Evolutionary conservation across 805 yeast species (phyloP).

Genomic region (Sugiyamaella boreocaroliniensis): DNA sequence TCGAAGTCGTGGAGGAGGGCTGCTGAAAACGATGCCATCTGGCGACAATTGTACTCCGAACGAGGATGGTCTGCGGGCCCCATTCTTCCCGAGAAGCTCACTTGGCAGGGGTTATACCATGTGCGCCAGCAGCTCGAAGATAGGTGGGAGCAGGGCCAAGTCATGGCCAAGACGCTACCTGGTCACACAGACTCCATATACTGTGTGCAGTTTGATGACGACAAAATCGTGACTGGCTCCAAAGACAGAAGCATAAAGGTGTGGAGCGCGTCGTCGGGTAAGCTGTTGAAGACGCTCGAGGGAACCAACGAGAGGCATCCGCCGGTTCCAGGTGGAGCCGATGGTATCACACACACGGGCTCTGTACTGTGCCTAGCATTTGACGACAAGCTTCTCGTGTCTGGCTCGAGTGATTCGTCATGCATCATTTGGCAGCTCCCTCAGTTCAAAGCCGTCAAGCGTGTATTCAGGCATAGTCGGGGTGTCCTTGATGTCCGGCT

Average conservation of each 20-base stretch:
- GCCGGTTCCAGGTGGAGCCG: background rate
- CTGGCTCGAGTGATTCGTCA: constrained; percentile 32
- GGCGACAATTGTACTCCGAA: constrained; percentile 19
- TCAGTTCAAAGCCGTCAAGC: constrained; percentile 20
- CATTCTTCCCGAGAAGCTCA: constrained; percentile 12
- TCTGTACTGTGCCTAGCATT: constrained; percentile 29
- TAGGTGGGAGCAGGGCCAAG: constrained; percentile 25
- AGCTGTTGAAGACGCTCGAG: constrained; percentile 17
- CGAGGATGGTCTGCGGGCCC: constrained; percentile 15
- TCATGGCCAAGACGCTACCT: constrained; percentile 16
- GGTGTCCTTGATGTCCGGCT: constrained; percentile 28
- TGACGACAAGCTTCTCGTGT: constrained; percentile 25
- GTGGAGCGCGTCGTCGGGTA: constrained; percentile 28
- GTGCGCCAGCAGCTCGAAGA: constrained; percentile 22
- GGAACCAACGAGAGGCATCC: background rate
- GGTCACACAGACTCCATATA: constrained; percentile 86
- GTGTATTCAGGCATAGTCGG: constrained; percentile 22
- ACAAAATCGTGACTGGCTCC: constrained; percentile 75
- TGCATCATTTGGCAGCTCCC: constrained; percentile 29
- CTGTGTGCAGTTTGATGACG: constrained; percentile 67
- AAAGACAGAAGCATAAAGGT: constrained; percentile 31
- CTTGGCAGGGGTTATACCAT: constrained; percentile 23
- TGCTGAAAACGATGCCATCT: constrained; percentile 14
- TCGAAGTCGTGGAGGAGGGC: constrained; percentile 18
- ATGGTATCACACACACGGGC: constrained; percentile 23